Percentiles rank a stretch among this genome's conserved stretches.
These are phyloP conservation scores for Mortierella polycephala DNA, from an alignment of 371 early-diverging fungal species.

Conservation along the genomic window DNA sequence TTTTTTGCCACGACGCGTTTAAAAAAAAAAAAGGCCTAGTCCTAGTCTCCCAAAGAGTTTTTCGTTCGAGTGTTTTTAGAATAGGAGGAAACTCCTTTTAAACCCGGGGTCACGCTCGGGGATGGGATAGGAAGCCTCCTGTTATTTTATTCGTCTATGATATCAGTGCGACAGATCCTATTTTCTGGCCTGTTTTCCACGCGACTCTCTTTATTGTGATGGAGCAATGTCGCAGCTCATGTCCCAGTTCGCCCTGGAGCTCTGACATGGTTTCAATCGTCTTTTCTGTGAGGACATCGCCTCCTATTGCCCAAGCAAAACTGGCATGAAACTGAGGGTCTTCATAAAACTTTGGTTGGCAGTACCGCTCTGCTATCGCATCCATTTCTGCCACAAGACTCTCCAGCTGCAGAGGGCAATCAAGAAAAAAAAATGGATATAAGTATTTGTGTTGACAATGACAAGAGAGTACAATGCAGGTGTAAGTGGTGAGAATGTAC, in stretches of 20 bases:
- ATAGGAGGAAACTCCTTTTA: no score
- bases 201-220: constrained; percentile 24
- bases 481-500: not conserved
- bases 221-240: constrained; percentile 37
- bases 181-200: constrained; percentile 38
- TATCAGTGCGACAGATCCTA: constrained; percentile 24
- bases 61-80: no score
- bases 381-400: constrained; percentile 46
- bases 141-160: not conserved
- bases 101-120: no score
- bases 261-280: constrained; percentile 16
- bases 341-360: constrained; percentile 43
- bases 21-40: not conserved
- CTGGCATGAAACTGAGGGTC: constrained; percentile 51
- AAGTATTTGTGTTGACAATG: not conserved
- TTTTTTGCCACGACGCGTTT: not conserved
- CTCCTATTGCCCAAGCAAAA: constrained; percentile 51
- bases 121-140: no score
- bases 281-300: constrained; percentile 19
- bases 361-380: constrained; percentile 24
- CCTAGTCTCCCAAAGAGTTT: no score
- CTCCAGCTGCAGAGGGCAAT: constrained; percentile 10
- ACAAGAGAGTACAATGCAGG: not conserved
- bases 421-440: not conserved
- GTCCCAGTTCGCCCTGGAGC: constrained; percentile 19